Base-by-base conservation (phyloP, 208 protist genomes). In the Crithidia mellificae region DNA sequence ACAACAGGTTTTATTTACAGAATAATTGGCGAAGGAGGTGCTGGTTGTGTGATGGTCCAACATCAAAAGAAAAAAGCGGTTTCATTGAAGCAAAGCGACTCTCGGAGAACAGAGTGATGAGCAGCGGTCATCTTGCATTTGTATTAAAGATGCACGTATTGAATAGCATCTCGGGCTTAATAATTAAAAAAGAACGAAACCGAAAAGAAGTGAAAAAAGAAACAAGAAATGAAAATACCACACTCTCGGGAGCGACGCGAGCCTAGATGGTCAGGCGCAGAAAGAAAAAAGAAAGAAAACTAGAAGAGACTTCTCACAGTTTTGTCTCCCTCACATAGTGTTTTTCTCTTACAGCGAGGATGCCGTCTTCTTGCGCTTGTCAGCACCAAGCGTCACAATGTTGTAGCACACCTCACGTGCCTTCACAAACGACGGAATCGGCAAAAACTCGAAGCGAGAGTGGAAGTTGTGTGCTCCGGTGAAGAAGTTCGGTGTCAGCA, bases 381-480 rank as follows among this genome's bases (percentile, higher is more conserved):
- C 41, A 12, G 89, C 78, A 25, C 72, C 80, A 27, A 89, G 65
- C 32, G 86, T 59, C 6, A 91, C 82, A 61, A 94, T 87, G 55
- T 89, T 70, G 55, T 81, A 58, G n/a, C 80, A 80, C 69, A 94
- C 85, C 72, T 94, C 89, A 51, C 69, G 90, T 39, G 89, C 80
- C 70, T 94, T 94, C 22, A 86, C 84, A 78, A 95, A 90, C 8
- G 87, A 85, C 20, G 90, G 78, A 20, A 95, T 63, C 0, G 90
- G 90, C 36, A 95, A 61, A 53, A 93, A 95, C 70, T 95, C 90
- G 61, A 83, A 88, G 58, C 77, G 63, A n/a, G 87, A 93, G 74
- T 95, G 90, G 54, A 95, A 95, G 74, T 95, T 92, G 74, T 93
- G 90, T 1, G 87, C 87, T 12, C 90, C 90, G 12, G 90, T 95